Conservation (phyloP, 768 basidiomycete genomes). For the Mycena filopes region DNA sequence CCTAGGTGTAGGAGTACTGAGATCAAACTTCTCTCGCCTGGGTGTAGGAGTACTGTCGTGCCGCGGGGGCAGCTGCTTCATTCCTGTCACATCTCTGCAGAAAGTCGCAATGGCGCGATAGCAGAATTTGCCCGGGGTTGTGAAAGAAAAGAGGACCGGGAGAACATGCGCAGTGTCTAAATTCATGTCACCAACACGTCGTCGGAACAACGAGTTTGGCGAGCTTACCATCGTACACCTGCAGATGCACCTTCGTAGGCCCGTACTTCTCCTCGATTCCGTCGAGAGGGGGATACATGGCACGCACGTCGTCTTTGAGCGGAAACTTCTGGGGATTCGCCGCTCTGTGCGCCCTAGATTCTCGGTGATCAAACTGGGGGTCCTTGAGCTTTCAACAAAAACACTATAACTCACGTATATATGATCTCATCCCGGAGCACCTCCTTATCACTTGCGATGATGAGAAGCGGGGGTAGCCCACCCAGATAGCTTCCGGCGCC, state of each 20-base stretch:
- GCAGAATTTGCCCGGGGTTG: constrained; percentile 83
- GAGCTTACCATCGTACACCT: constrained; percentile 86
- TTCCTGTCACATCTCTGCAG: constrained; percentile 71
- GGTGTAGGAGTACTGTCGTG: constrained; percentile 13
- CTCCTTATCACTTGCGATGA: constrained; percentile 91
- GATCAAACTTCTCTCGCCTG: constrained; percentile 18
- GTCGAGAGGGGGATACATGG: constrained; percentile 66
- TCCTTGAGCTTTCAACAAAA: not conserved
- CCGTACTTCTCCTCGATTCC: constrained; percentile 62
- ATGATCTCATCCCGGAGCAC: constrained; percentile 93
- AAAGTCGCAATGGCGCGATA: constrained; percentile 82
- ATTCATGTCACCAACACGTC: constrained; percentile 34
- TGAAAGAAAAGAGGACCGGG: constrained; percentile 80
- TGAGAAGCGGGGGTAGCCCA: constrained; percentile 86
- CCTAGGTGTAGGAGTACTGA: constrained; percentile 22
- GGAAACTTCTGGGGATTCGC: constrained; percentile 81
- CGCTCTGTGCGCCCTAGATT: constrained; percentile 87
- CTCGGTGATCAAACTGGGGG: constrained; percentile 2
- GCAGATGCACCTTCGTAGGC: constrained; percentile 89
- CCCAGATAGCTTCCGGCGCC: constrained; percentile 86
- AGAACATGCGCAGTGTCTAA: constrained; percentile 78
- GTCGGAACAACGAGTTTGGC: constrained; percentile 19
- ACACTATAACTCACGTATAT: constrained; percentile 67
- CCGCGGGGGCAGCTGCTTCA: constrained; percentile 39
- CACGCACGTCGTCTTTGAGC: constrained; percentile 53